phyloP scores from a whole-genome alignment of 139 green algal genomes.

The Choricystis sp. region DNA sequence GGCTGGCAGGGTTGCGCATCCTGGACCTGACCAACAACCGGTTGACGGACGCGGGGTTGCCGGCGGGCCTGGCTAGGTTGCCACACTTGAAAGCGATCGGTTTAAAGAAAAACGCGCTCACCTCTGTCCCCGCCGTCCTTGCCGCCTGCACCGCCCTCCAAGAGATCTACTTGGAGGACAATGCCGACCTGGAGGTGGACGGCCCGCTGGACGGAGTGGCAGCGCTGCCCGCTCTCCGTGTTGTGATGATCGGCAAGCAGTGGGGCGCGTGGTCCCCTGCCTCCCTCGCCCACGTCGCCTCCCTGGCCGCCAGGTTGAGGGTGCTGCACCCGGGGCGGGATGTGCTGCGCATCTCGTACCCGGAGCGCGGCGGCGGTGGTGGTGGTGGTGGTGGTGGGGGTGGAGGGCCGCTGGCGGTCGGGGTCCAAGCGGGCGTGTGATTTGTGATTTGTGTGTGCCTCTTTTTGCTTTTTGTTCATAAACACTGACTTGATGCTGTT shows the following conservation, averaged over 20 bases:
- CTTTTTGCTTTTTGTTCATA: no score
- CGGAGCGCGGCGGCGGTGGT: slow-evolving; percentile 1
- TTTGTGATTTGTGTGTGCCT: no score
- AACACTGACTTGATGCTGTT: no score
- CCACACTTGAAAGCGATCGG: slow-evolving; percentile 10
- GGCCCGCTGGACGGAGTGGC: slow-evolving; percentile 6
- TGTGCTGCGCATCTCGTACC: slow-evolving; percentile 11
- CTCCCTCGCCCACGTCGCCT: slow-evolving; percentile 5
- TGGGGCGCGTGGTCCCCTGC: slow-evolving; percentile 3
- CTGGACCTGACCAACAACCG: slow-evolving; percentile 17
- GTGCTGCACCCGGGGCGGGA: slow-evolving; percentile 1
- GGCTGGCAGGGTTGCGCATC: slow-evolving; percentile 8
- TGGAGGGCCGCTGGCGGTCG: no score
- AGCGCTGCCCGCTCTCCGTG: slow-evolving; percentile 7
- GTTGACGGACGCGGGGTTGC: slow-evolving; percentile 9
- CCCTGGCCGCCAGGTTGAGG: slow-evolving; percentile 1
- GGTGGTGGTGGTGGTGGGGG: no score
- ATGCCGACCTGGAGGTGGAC: slow-evolving; percentile 6
- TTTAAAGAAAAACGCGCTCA: slow-evolving; percentile 12
- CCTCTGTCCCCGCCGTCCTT: slow-evolving; percentile 6
- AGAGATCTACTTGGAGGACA: slow-evolving; percentile 19
- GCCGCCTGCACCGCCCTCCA: slow-evolving; percentile 8
- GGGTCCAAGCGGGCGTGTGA: no score
- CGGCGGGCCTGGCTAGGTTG: slow-evolving; percentile 3
- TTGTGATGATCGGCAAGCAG: slow-evolving; percentile 16